These are phyloP conservation scores for Solanum etuberosum DNA, from an alignment of 257 asterid genomes.

Conservation along the genomic window DNA sequence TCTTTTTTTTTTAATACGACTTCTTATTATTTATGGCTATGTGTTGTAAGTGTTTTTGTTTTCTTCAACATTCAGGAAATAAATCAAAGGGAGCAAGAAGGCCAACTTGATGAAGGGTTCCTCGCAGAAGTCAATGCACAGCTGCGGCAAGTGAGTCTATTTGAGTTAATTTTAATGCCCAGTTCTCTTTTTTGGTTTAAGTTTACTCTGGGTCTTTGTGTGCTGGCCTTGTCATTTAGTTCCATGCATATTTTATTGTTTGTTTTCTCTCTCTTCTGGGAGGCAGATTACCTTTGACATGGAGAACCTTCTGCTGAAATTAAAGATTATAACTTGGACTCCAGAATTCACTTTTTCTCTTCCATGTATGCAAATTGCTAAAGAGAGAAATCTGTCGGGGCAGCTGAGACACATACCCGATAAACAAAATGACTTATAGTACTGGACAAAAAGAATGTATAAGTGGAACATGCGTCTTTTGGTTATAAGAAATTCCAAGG, in stretches of 20 bases:
- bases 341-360: not conserved
- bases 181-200: not conserved
- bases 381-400: not conserved
- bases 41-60: not conserved
- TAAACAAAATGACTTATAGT: not conserved
- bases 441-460: not conserved
- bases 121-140: conserved; percentile 91
- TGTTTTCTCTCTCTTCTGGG: not conserved
- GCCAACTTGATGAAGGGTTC: conserved; percentile 92
- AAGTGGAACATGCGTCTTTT: not conserved
- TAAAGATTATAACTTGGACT: not conserved
- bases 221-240: not conserved
- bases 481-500: not conserved
- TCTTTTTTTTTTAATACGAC: not conserved
- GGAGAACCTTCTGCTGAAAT: not conserved
- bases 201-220: not conserved
- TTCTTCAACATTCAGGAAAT: conserved; percentile 44
- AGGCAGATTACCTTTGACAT: not conserved
- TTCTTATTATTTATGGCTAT: not conserved
- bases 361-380: not conserved
- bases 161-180: not conserved
- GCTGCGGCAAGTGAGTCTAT: conserved; percentile 65
- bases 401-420: not conserved
- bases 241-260: not conserved
- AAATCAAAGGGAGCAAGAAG: conserved; percentile 89